These are phyloP conservation scores for Eleusine indica DNA, from an alignment of 176 grass and related monocot species.

Conservation along the genomic window DNA sequence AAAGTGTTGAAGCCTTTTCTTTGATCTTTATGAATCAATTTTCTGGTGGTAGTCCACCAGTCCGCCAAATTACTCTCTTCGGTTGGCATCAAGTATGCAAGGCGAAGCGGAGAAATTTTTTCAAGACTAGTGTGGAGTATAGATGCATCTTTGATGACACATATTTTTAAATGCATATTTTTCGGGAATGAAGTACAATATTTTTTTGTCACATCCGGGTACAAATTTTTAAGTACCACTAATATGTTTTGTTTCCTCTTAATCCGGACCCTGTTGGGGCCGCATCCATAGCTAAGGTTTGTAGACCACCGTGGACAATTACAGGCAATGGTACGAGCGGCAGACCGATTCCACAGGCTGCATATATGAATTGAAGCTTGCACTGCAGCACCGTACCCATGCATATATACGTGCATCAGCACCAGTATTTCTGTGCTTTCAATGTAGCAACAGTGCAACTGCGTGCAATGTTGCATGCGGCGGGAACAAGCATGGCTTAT, in stretches of 20 bases:
- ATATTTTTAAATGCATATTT: too few relatives aligned
- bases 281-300: neutral
- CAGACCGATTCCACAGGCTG: constrained; percentile 28
- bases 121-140: too few relatives aligned
- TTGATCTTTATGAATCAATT: too few relatives aligned
- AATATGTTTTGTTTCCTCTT: neutral
- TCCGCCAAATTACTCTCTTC: too few relatives aligned
- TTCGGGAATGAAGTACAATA: too few relatives aligned
- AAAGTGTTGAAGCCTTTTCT: too few relatives aligned
- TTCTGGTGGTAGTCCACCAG: too few relatives aligned
- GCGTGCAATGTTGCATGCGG: constrained; percentile 1
- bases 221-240: too few relatives aligned
- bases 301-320: constrained; percentile 42
- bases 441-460: constrained; percentile 37
- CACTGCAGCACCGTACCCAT: constrained; percentile 41
- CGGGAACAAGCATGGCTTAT: constrained; percentile 14
- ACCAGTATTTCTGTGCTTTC: constrained; percentile 45
- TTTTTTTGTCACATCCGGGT: too few relatives aligned
- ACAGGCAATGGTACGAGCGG: constrained; percentile 7
- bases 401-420: neutral
- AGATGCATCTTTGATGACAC: too few relatives aligned
- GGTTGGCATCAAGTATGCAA: too few relatives aligned
- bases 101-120: too few relatives aligned
- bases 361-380: constrained; percentile 32
- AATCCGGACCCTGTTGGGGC: neutral